Base-by-base conservation (phyloP, 2,329 filamentous ascomycete species). In the Fusarium decemcellulare region DNA sequence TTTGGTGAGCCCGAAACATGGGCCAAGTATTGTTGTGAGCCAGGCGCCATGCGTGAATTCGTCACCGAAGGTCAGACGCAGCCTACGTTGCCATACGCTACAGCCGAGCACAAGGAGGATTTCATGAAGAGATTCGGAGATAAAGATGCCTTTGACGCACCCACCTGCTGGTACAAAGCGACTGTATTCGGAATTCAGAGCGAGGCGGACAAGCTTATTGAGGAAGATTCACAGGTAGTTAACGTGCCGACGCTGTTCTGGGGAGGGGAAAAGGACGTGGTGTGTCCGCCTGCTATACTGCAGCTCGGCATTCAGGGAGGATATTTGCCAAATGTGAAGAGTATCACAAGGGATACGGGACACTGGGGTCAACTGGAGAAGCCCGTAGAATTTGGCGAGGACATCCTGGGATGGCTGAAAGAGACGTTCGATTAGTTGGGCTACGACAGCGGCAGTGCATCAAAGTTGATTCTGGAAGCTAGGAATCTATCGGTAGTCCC, bases 1-100 rank as follows among this genome's bases (percentile, higher is more conserved):
- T 80, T 83, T 61, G 76, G 77, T 9, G 72, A 76, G 72, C 74
- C 80, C 15, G 63, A 78, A 11, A 74, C 81, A 36, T 81, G 81
- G 68, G 18, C 18, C 18, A 23, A 23, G 18, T 23, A 23, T 23
- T 23, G 18, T 23, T 82, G 80, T 57, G 65, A 55, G 0, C 74
- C 73, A 1, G 80, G 77, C 39, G 80, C 75, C 5, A 76, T 83
- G 69, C 64, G 79, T 9, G 64, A 55, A 11, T 76, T 70, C 30
- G 47, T 74, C 9, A 71, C 59, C 32, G 67, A 73, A n/a, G 68
- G 67, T 5, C 68, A 55, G 14, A 61, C 68, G 10, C 69, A 75
- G 37, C 60, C 69, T 6, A 68, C 73, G 9, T 63, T 69, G n/a
- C 55, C 72, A 2, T 80, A 73, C 47, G 77, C 77, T 27, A 71